Evolutionary conservation across 1,284 basidiomycete genomes (phyloP).

Genomic region (Tausonia pullulans): DNA sequence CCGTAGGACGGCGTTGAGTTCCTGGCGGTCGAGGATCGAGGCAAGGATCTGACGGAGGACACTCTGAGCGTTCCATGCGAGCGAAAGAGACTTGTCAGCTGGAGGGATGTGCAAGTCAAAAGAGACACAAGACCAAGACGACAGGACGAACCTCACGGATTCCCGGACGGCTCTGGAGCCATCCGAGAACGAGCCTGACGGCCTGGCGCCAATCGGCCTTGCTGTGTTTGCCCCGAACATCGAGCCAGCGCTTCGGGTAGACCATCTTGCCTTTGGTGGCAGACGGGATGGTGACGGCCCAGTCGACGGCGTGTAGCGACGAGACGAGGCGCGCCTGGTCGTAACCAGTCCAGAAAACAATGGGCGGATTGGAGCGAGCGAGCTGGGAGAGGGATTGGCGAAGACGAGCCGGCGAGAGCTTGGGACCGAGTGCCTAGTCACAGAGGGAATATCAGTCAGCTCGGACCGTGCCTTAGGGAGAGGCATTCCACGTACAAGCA

Average conservation of each 20-base stretch:
- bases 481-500: too few relatives aligned
- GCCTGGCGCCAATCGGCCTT: constrained; percentile 54
- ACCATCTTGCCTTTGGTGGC: constrained; percentile 30
- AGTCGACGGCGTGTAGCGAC: constrained; percentile 42
- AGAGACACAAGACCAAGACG: neutral
- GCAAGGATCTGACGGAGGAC: too few relatives aligned
- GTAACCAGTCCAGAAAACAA: constrained; percentile 54
- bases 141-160: constrained; percentile 49
- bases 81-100: too few relatives aligned
- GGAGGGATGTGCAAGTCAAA: too few relatives aligned
- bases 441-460: too few relatives aligned
- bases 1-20: too few relatives aligned
- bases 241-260: constrained; percentile 57
- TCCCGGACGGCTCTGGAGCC: constrained; percentile 55
- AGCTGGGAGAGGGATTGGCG: constrained; percentile 38
- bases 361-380: constrained; percentile 42
- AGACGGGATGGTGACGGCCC: constrained; percentile 48
- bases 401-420: neutral
- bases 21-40: too few relatives aligned
- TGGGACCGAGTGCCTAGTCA: neutral
- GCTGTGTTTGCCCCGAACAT: constrained; percentile 49
- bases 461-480: too few relatives aligned
- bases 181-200: constrained; percentile 50
- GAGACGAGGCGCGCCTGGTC: constrained; percentile 38
- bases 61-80: too few relatives aligned